phyloP scores from a whole-genome alignment of 176 grass and related monocot genomes.

The Carex kokanica region DNA sequence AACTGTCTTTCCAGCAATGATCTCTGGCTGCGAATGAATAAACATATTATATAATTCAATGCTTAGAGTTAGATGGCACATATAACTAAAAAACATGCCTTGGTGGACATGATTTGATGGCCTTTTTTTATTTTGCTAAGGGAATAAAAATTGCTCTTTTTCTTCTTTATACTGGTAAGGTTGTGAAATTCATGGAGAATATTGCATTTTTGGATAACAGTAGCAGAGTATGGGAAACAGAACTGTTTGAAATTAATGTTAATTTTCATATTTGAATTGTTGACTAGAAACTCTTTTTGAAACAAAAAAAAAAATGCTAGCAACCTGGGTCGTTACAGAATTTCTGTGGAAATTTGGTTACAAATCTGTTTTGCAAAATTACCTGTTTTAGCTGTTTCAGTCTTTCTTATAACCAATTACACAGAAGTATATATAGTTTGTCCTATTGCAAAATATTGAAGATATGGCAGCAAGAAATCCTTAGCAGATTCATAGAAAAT shows the following conservation, averaged over 20 bases:
- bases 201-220: neutral
- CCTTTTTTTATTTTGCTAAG: neutral
- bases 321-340: too few relatives aligned
- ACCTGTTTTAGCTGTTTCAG: too few relatives aligned
- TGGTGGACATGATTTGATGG: neutral
- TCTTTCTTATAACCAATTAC: too few relatives aligned
- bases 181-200: neutral
- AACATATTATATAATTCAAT: neutral
- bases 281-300: too few relatives aligned
- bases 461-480: too few relatives aligned
- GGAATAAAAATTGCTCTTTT: neutral
- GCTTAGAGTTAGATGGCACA: neutral
- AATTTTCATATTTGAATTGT: neutral
- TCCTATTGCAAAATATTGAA: too few relatives aligned
- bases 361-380: too few relatives aligned
- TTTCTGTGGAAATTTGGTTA: too few relatives aligned
- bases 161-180: neutral
- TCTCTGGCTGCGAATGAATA: constrained; percentile 35
- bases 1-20: constrained; percentile 42
- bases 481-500: too few relatives aligned
- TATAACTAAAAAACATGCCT: neutral
- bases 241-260: neutral
- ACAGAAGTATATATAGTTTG: too few relatives aligned
- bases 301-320: too few relatives aligned
- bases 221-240: neutral